Base-by-base conservation (phyloP, 2,329 filamentous ascomycete genomes). In the Coniella lustricola region DNA sequence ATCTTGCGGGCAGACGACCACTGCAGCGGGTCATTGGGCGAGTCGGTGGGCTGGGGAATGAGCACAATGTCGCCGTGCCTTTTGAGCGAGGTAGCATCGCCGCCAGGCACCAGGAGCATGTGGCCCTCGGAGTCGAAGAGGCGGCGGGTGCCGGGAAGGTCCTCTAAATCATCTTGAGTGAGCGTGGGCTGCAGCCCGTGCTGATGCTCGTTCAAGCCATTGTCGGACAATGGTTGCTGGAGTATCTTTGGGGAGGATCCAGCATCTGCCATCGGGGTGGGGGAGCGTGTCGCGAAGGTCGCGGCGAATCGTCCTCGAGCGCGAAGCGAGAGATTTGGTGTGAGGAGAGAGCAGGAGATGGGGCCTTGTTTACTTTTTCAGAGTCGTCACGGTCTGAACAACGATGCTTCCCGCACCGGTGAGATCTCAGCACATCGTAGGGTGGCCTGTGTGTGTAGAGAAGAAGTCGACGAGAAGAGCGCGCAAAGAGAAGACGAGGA, bases 11-110 rank as follows among this genome's bases (percentile, higher is more conserved):
- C 55, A 44, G 62, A 55, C 34, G 67, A 66, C 74, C 74, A 77
- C 56, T 75, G 74, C 50, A 77, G 62, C 17, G 74, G 74, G 55
- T 77, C 74, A 53, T 77, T 71, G 22, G 72, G 72, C 9, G 71
- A 74, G 45, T 67, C 61, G 12, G 72, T 74, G n/a, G 77, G 77
- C 46, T 73, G 69, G 3, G 76, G 76, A 3, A 72, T 69, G 21
- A 80, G 67, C 17, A 76, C 67, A 38, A 79, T 68, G 49, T 79
- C 70, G 36, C 62, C 61, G 22, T 62, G 56, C 51, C 55, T 58
- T 32, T 53, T 53, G 40, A 53, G 51, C 3, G 51, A 53, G 3
- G 40, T 39, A 9, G 44, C 48, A 18, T 53, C 48, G 51, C 51
- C 51, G 40, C 40, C 34, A 3, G 49, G 35, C n/a, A 40, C 42